Evolutionary conservation across 805 yeast species (phyloP), one percentile per base, ranked within the genome.

Genomic region (Candida taoyuanica): DNA sequence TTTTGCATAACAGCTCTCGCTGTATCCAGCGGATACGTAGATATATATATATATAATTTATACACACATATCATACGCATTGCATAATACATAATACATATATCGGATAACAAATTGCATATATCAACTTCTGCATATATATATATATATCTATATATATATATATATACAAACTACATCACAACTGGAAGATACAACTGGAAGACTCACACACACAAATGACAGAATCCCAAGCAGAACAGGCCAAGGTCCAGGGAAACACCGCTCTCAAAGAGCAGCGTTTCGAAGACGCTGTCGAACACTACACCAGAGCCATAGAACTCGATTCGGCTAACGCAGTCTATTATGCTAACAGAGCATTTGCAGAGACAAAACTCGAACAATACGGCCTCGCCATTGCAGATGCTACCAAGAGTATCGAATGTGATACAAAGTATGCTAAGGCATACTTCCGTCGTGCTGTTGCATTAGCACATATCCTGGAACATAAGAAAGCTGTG

Each of bases 401-500:
- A n/a, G 96, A 89, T 58, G 80, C 95, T 50, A 74, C 79, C 24
- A 63, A 65, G 31, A 85, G 97, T 2, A 70, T 93, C 31, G 73
- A 70, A 33, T 53, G 81, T 8, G 87, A 91, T 55, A 72, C 79
- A 1, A 56, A 64, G 15, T 83, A 85, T 53, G 63, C 79, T 25
- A 91, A 91, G 60, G 88, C 87, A 0, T 84, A 85, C 58, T 93
- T 86, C 57, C 73, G 98, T 48, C 73, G 95, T 48, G 97, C 96
- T 0, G 75, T 84, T 11, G 82, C 97, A 0, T 61, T 78, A 45
- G 74, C 79, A 59, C 94, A 95, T 8, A 71, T 87, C 33, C 61
- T 87, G 48, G 74, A 85, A 46, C 82, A 87, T 56, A 78, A 78
- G 53, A 81, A 77, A 41, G 89, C 97, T 0, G 73, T 76, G 45